Evolutionary conservation across 148 eudicot genomes (phyloP), one percentile per base, ranked within the genome.

Genomic region (Cornus suecica): DNA sequence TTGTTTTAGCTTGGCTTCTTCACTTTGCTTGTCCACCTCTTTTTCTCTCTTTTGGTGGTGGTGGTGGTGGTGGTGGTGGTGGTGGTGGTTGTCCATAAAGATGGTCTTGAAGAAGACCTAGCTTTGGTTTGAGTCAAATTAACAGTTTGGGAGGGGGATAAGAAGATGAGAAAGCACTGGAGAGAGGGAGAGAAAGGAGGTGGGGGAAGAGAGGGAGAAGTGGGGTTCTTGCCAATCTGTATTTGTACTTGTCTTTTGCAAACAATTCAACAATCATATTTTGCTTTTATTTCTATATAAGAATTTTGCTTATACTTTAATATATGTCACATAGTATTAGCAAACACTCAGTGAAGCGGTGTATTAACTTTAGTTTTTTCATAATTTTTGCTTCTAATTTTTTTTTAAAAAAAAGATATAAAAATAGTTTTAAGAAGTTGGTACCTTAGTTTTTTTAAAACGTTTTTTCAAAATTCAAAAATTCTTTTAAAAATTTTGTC

Each of bases 51-150:
- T 66, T 24, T 31, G 65, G 22, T 78, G 62, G 2, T 66, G 30
- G 66, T 79, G 85, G n/a, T 31, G 65, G 22, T 78, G 62, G 2
- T 66, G 30, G 66, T 79, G 85, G n/a, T 31, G 65, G 22, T 78
- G 62, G 2, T 66, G 30, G 66, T 79, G 85, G 62, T 25, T 54
- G 67, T 85, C 87, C 85, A 82, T 82, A 23, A 54, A 66, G 61
- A 45, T 45, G 51, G 10, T 45, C 1, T 11, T 11, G 10, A 45
- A 48, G 20, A 48, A 15, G 16, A 48, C 15, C 1, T 10, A 48
- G 25, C 20, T 13, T 10, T 18, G 23, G 22, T 22, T 20, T n/a
- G n/a, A n/a, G n/a, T n/a, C n/a, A n/a, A n/a, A n/a, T n/a, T n/a
- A 48, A 56, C 2, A 24, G 9, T 10, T 11, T 29, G 73, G 76